Base-by-base conservation (phyloP, 2,329 filamentous ascomycete species). In the Fusarium sp. region DNA sequence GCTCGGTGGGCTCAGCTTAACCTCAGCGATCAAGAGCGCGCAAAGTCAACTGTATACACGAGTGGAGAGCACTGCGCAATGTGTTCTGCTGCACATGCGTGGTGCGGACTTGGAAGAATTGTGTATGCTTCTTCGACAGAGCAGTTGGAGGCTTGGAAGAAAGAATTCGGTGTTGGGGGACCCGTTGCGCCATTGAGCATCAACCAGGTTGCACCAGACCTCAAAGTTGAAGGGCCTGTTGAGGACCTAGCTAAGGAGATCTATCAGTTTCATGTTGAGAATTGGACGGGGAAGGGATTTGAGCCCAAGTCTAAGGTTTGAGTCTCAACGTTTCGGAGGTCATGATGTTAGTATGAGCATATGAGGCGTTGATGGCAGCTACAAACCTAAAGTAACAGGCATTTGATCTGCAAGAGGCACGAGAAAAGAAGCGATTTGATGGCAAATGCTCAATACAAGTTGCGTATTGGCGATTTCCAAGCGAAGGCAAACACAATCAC, bases 21-120 rank as follows among this genome's bases (percentile, higher is more conserved):
- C 37, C 70, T 77, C 7, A 70, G 73, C 6, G 77, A 80, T 9
- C 75, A 74, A 9, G 72, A 83, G 54, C 81, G 84, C 18, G 81
- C 84, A 23, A 60, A 53, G 7, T 70, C 76, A 0, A 77, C 74
- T 3, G 74, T 80, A 4, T 80, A 80, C 52, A 80, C 79, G 5
- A 78, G 78, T 2, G 78, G 78, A 2, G 78, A 80, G 64, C 78
- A 80, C 58, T 80, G 78, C 64, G 63, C 77, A 45, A 80, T 80
- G 78, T 80, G 78, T 41, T 72, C 78, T 6, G 73, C 77, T 2
- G 77, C 77, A 2, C 78, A 80, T 37, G 78, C 75, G 1, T 79
- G 75, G 60, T 75, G 72, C 6, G 78, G 78, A 1, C 65, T 80
- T 16, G 78, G 78, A 2, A 73, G 73, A 33, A 79, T 80, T 26